These are phyloP conservation scores for Calonectria multiphialidica DNA, from an alignment of 2,329 filamentous ascomycete species.

Conservation along the genomic window DNA sequence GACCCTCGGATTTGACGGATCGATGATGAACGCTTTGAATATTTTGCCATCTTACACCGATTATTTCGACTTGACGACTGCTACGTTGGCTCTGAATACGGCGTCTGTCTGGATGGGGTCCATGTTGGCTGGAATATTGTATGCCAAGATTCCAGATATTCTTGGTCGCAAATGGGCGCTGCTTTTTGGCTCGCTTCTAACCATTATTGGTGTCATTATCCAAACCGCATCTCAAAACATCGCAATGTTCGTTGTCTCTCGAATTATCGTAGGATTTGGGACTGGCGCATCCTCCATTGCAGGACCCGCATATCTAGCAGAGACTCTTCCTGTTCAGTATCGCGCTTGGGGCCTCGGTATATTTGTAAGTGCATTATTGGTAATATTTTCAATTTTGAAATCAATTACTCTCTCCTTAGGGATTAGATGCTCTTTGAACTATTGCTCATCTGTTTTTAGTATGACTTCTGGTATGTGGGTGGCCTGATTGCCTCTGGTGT, in stretches of 20 bases:
- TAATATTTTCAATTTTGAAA: background rate
- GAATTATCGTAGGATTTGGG: slow-evolving; percentile 63
- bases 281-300: slow-evolving; percentile 55
- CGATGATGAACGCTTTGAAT: slow-evolving; percentile 59
- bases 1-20: slow-evolving; percentile 1
- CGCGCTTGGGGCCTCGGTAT: slow-evolving; percentile 38
- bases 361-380: slow-evolving; percentile 8
- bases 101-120: slow-evolving; percentile 48
- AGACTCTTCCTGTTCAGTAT: slow-evolving; percentile 55
- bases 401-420: background rate
- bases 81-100: slow-evolving; percentile 64
- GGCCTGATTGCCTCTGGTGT: slow-evolving; percentile 61
- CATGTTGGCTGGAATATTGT: slow-evolving; percentile 10
- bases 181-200: slow-evolving; percentile 41
- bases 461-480: slow-evolving; percentile 44
- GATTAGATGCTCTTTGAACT: background rate
- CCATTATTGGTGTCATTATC: slow-evolving; percentile 57
- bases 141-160: slow-evolving; percentile 6
- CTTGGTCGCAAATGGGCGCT: slow-evolving; percentile 18
- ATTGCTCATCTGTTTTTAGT: background rate
- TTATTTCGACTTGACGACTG: slow-evolving; percentile 64
- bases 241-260: slow-evolving; percentile 62
- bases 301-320: slow-evolving; percentile 60
- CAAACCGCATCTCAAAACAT: slow-evolving; percentile 63
- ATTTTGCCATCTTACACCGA: slow-evolving; percentile 66